phyloP scores from a whole-genome alignment of 129 eudicot species.

The Tagetes erecta region DNA sequence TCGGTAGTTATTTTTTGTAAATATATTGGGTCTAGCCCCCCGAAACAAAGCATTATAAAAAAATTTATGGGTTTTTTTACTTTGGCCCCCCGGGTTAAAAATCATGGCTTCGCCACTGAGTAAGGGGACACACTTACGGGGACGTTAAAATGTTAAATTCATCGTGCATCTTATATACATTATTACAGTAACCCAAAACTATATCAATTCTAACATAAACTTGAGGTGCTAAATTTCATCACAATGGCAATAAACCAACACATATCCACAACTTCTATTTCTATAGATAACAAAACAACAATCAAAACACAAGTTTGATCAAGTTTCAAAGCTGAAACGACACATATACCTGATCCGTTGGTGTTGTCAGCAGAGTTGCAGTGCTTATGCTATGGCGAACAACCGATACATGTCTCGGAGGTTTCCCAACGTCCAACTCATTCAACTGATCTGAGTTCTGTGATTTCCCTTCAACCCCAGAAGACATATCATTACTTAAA shows the following conservation, averaged over 20 bases:
- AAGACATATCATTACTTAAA: conserved; percentile 38
- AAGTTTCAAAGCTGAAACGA: conserved; percentile 14
- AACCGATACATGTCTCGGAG: conserved; percentile 59
- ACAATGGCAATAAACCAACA: conserved; percentile 10
- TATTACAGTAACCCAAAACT: background rate
- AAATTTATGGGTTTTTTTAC: too few relatives aligned
- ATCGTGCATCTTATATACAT: background rate
- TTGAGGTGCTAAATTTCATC: background rate
- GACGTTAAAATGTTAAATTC: conserved; percentile 13
- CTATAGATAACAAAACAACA: background rate
- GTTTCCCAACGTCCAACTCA: conserved; percentile 50
- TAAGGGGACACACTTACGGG: background rate
- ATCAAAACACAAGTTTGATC: conserved; percentile 2
- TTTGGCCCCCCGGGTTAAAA: too few relatives aligned
- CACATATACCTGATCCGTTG: conserved; percentile 51
- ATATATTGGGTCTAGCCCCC: too few relatives aligned
- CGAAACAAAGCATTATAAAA: too few relatives aligned
- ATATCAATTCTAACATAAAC: conserved; percentile 8
- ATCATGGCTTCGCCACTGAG: too few relatives aligned
- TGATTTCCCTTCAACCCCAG: conserved; percentile 37
- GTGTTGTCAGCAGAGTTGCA: conserved; percentile 34
- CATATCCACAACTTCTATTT: background rate
- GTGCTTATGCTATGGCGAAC: conserved; percentile 65
- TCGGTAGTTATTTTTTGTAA: too few relatives aligned
- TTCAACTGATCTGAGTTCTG: conserved; percentile 46